Conservation (phyloP, 768 basidiomycete species). For the Pleurotus tuoliensis region DNA sequence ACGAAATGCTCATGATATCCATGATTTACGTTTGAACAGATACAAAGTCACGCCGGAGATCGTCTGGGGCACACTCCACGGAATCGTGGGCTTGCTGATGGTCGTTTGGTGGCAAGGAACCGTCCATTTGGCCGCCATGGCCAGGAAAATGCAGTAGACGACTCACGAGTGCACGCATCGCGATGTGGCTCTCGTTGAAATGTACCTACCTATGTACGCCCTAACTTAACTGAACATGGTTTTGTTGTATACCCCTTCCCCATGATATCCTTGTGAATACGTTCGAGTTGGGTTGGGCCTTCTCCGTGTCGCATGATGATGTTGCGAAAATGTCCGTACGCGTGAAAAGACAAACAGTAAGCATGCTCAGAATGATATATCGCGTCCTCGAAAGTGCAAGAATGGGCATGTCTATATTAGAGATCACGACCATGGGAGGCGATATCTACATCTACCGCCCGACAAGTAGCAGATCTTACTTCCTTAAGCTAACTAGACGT, state of each 20-base stretch:
- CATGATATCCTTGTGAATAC: too few relatives aligned
- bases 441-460: too few relatives aligned
- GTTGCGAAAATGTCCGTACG: too few relatives aligned
- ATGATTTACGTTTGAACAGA: slow-evolving; percentile 25
- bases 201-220: neutral
- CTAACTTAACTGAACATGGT: too few relatives aligned
- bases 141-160: slow-evolving; percentile 12
- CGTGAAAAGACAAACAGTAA: too few relatives aligned
- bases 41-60: slow-evolving; percentile 66
- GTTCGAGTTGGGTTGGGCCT: too few relatives aligned
- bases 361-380: too few relatives aligned
- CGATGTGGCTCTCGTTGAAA: neutral
- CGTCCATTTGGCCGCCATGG: slow-evolving; percentile 43
- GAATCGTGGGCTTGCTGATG: slow-evolving; percentile 66
- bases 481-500: slow-evolving; percentile 64
- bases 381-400: too few relatives aligned
- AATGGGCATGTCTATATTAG: too few relatives aligned
- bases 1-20: neutral
- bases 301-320: too few relatives aligned
- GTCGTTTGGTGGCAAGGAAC: slow-evolving; percentile 83
- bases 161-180: neutral
- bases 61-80: slow-evolving; percentile 71
- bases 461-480: slow-evolving; percentile 22
- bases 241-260: too few relatives aligned
- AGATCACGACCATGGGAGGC: too few relatives aligned